Evolutionary conservation across 2,329 filamentous ascomycete genomes (phyloP), one percentile per base, ranked within the genome.

Genomic region (Dryadomyces quercivorus): DNA sequence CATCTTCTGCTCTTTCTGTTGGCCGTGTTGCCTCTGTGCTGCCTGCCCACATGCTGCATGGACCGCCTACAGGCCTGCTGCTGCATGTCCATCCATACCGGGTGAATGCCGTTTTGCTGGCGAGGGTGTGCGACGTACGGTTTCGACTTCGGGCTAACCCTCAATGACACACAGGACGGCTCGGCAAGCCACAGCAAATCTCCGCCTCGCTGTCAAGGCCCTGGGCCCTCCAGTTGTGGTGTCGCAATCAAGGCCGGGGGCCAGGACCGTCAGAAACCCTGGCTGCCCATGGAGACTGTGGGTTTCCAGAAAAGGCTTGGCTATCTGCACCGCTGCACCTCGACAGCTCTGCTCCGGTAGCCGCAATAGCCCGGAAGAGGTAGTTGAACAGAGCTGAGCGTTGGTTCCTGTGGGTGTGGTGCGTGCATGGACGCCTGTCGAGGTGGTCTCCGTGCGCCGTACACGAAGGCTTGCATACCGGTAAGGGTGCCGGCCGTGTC

Each of bases 121-220:
- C 26, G 26, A 31, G 26, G 26, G 26, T 31, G 26, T 31, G 26
- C 26, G 26, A 31, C 26, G 4, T 31, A 31, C 36, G 36, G 36
- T 40, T 40, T 40, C 15, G 36, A 12, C 43, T 44, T 15, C 16
- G 40, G 50, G 8, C 38, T 51, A 40, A 36, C 36, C 21, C 34
- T 40, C 21, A 26, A 51, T 51, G 50, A 43, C 38, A 51, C 38
- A 43, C 50, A 51, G 21, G 21, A 42, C 50, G 50, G 50, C 38
- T 43, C 50, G 50, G 38, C 50, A 51, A 44, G 48, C 22, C 38
- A 38, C 12, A 31, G 50, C 50, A 43, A 21, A 50, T 42, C 48
- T 50, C 26, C 26, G 36, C 18, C 48, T 50, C 18, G 48, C 36
- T 50, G 48, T 50, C 47, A 34, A 36, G 47, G 26, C 18, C 26